Evolutionary conservation across 192 early-diverging fungal species (phyloP), one percentile per base, ranked within the genome.

Genomic region (Dimargaris xerosporica): DNA sequence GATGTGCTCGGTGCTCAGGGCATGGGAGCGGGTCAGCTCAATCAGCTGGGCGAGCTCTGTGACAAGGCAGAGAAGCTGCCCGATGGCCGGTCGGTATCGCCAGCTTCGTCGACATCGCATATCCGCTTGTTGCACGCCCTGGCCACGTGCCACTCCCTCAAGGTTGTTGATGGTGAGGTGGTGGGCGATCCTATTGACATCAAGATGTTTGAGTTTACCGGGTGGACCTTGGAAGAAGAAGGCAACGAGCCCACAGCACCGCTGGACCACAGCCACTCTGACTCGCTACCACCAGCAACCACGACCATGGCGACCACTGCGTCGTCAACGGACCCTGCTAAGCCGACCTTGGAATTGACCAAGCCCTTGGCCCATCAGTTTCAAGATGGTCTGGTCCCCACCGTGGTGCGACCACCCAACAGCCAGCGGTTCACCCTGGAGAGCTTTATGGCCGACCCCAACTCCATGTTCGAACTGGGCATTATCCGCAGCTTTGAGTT

Each of bases 181-280:
- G 81, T 98, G 31, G 97, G 97, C 17, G 95, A 98, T 70, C 95
- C 95, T 5, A 77, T 99, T 59, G 97, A 99, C 70, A 64, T 96
- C 42, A 93, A 91, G 69, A 98, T 99, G 95, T 95, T 99, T 77
- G 87, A 94, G 54, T 94, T 93, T 58, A 96, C 91, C 0, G 80
- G 80, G 3, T 99, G 94, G 95, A 71, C 88, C 43, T 69, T 98
- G 28, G 95, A 98, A 62, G 94, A 99, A 71, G 85, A 83, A 55
- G 88, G 83, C 42, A 69, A 70, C 56, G 58, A 72, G 17, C 41
- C 41, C 17, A 19, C 56, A 1, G 16, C 56, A 16, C 6, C 16
- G 16, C 31, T 34, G 7, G 31, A 19, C 19, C 16, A 3, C 2
- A 17, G 12, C 16, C 30, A 19, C 56, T 16, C 56, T 11, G 29